A percentile compares a stretch with the other conserved stretches of the same genome.
phyloP scores from a whole-genome alignment of 176 grass and related monocot species.

The Avena insularis region DNA sequence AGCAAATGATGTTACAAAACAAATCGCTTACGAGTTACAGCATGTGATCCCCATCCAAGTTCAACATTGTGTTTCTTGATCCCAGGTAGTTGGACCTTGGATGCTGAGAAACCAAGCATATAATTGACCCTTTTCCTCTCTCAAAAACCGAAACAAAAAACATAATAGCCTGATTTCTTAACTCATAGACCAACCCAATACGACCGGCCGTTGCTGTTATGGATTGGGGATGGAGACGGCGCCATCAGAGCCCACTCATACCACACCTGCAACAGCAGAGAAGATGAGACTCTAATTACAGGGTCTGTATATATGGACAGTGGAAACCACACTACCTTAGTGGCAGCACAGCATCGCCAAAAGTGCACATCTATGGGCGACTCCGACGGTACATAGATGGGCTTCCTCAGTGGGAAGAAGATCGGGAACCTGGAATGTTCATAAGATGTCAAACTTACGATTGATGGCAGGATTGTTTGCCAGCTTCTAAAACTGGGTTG shows the following conservation, averaged over 20 bases:
- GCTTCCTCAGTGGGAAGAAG: constrained; percentile 90
- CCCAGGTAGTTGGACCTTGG: background rate
- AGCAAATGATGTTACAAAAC: background rate
- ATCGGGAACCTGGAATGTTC: constrained; percentile 77
- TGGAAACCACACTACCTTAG: constrained; percentile 59
- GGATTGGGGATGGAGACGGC: constrained; percentile 71
- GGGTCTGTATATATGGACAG: background rate
- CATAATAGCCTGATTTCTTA: background rate
- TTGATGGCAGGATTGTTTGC: background rate
- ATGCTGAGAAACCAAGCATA: background rate
- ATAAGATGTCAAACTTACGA: background rate
- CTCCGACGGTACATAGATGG: constrained; percentile 58
- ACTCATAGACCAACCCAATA: constrained; percentile 93
- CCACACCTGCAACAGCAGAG: constrained; percentile 69
- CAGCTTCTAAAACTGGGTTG: constrained; percentile 8
- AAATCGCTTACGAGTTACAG: background rate
- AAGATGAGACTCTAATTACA: constrained; percentile 1
- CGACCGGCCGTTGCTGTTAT: constrained; percentile 91
- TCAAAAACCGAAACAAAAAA: background rate
- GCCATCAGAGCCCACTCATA: constrained; percentile 90
- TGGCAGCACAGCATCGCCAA: constrained; percentile 78
- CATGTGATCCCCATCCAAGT: background rate
- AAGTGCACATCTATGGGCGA: constrained; percentile 89
- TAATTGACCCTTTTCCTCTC: background rate
- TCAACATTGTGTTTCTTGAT: constrained; percentile 14